Conservation (phyloP, 78 protist genomes). For the Dictyostelium discoideum region DNA sequence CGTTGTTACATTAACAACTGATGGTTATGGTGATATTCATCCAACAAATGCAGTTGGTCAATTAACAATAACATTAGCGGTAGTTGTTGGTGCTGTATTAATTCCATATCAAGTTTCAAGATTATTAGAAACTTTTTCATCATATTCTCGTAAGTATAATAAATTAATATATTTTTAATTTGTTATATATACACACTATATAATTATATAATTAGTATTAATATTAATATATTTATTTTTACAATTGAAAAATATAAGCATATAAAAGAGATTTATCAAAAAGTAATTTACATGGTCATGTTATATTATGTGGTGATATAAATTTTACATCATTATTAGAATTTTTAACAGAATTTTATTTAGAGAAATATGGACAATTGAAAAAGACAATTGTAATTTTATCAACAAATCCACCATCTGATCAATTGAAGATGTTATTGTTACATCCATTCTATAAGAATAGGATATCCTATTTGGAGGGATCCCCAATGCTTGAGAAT, state of each 20-base stretch:
- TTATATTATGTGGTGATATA: slow-evolving; percentile 71
- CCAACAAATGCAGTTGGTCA: slow-evolving; percentile 77
- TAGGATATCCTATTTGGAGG: slow-evolving; percentile 57
- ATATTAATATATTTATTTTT: too few species aligned
- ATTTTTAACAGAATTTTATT: slow-evolving; percentile 72
- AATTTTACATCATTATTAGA: slow-evolving; percentile 73
- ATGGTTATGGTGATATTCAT: slow-evolving; percentile 82
- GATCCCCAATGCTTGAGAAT: slow-evolving; percentile 62
- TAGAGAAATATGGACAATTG: slow-evolving; percentile 66
- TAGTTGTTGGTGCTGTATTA: slow-evolving; percentile 74
- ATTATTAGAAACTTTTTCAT: slow-evolving; percentile 48
- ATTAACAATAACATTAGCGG: slow-evolving; percentile 36
- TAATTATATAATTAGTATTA: too few species aligned
- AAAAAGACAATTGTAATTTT: slow-evolving; percentile 68
- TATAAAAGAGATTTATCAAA: slow-evolving; percentile 74
- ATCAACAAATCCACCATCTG: slow-evolving; percentile 51
- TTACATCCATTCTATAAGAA: slow-evolving; percentile 74
- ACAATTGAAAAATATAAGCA: too few species aligned
- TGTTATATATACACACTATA: too few species aligned
- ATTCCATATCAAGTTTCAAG: slow-evolving; percentile 77
- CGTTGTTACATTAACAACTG: slow-evolving; percentile 76
- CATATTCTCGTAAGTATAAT: slow-evolving; percentile 56
- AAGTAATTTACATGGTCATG: slow-evolving; percentile 64
- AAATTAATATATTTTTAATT: too few species aligned
- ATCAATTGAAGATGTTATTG: slow-evolving; percentile 59